A percentile compares a stretch with the other conserved stretches of the same genome.
These are phyloP conservation scores for Stemphylium vesicarium DNA, from an alignment of 2,329 filamentous ascomycete genomes.

Conservation along the genomic window DNA sequence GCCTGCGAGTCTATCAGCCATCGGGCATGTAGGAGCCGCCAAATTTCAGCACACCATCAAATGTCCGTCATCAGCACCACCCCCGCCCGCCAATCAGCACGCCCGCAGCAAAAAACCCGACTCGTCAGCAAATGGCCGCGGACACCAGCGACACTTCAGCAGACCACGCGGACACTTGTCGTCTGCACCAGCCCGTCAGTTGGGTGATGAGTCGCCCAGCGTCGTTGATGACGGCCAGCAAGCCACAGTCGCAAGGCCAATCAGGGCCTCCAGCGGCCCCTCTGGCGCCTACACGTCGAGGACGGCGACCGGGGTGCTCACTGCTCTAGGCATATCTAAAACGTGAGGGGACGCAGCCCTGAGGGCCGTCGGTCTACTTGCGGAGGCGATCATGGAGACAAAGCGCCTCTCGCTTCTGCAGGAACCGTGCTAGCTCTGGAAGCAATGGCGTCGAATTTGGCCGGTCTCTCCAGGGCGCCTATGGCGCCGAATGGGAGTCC, in stretches of 20 bases:
- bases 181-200: conserved; percentile 3
- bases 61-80: not conserved
- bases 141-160: conserved; percentile 1
- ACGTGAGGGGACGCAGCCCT: conserved; percentile 14
- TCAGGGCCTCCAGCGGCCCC: conserved; percentile 2
- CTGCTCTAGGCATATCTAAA: conserved; percentile 7
- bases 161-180: conserved; percentile 10
- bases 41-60: conserved; percentile 5
- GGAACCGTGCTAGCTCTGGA: conserved; percentile 19
- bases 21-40: not conserved
- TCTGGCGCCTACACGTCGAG: conserved; percentile 7
- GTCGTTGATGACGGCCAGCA: conserved; percentile 17
- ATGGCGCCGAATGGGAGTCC: conserved; percentile 20
- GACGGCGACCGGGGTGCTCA: conserved; percentile 8
- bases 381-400: conserved; percentile 22
- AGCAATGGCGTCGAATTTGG: conserved; percentile 15
- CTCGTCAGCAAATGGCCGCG: not conserved
- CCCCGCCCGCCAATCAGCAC: not conserved
- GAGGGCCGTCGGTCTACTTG: conserved; percentile 1
- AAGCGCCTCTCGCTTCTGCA: conserved; percentile 22
- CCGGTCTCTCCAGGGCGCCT: conserved; percentile 18
- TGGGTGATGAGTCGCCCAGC: not conserved
- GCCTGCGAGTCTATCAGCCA: too few species aligned
- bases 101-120: not conserved
- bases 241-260: conserved; percentile 13